Percentiles rank a stretch among this genome's conserved stretches.
These are phyloP conservation scores for Dactylonectria macrodidyma DNA, from an alignment of 2,329 filamentous ascomycete species.

Conservation along the genomic window DNA sequence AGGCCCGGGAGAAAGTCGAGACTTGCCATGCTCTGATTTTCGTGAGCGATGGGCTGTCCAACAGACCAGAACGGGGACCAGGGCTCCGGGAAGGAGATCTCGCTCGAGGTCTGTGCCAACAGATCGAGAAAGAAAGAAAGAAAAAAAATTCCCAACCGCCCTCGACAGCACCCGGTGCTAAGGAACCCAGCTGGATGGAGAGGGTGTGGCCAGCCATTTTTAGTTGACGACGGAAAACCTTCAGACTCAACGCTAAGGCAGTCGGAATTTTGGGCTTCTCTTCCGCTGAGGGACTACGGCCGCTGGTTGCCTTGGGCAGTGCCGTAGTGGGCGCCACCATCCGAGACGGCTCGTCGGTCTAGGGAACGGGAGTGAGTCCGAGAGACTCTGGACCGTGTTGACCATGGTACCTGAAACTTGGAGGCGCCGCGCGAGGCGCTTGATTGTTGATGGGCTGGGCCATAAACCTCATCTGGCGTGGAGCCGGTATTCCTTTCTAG, in stretches of 20 bases:
- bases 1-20: slow-evolving; percentile 22
- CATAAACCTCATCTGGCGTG: slow-evolving; percentile 6
- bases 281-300: slow-evolving; percentile 27
- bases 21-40: slow-evolving; percentile 39
- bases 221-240: slow-evolving; percentile 13
- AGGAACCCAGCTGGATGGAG: slow-evolving; percentile 14
- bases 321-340: slow-evolving; percentile 38
- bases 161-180: slow-evolving; percentile 4
- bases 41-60: slow-evolving; percentile 19
- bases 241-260: slow-evolving; percentile 21
- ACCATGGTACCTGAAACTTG: slow-evolving; percentile 45
- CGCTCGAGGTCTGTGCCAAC: slow-evolving; percentile 15
- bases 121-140: slow-evolving; percentile 25
- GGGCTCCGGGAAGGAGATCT: slow-evolving; percentile 35
- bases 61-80: slow-evolving; percentile 20
- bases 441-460: slow-evolving; percentile 38
- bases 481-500: slow-evolving; percentile 21
- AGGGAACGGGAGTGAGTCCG: slow-evolving; percentile 38
- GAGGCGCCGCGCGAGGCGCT: slow-evolving; percentile 42
- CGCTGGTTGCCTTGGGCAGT: slow-evolving; percentile 27
- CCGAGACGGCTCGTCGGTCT: slow-evolving; percentile 37
- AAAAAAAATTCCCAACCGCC: slow-evolving; percentile 8
- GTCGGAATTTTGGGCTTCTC: slow-evolving; percentile 28
- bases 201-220: slow-evolving; percentile 3
- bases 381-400: slow-evolving; percentile 36